phyloP scores from a whole-genome alignment of 345 rosid species.

The Gossypium australe region DNA sequence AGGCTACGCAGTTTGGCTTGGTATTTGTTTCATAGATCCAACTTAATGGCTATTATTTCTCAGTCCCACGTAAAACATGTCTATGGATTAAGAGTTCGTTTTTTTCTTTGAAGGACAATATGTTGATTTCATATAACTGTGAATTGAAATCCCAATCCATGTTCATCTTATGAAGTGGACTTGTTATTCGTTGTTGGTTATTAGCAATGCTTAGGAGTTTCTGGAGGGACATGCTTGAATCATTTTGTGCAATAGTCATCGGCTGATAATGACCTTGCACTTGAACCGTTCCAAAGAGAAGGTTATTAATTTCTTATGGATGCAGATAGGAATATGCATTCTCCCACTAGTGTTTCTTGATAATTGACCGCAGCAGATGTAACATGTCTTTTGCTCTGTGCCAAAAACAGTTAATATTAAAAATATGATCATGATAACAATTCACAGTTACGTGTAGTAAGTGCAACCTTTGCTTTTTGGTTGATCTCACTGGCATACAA shows the following conservation, averaged over 20 bases:
- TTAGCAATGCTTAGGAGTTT: neutral
- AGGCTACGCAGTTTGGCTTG: neutral
- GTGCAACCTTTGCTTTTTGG: neutral
- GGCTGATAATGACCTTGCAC: neutral
- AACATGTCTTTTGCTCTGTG: neutral
- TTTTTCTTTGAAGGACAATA: neutral
- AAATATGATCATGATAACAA: neutral
- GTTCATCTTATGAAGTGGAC: neutral
- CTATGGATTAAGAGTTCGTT: neutral
- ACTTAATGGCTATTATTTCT: neutral
- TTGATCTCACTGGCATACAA: neutral
- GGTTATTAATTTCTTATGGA: neutral
- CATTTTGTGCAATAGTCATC: neutral
- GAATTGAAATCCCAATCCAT: neutral
- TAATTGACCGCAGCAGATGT: neutral
- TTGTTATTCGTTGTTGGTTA: neutral
- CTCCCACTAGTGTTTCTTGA: neutral
- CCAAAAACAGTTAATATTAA: neutral
- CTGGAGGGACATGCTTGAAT: neutral
- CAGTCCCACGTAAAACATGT: neutral
- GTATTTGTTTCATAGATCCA: neutral
- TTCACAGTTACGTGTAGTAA: neutral
- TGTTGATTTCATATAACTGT: neutral
- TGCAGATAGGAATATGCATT: neutral
- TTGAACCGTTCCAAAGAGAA: neutral